These are phyloP conservation scores for Nakazawaea sp. DNA, from an alignment of 805 yeast species.

Conservation along the genomic window DNA sequence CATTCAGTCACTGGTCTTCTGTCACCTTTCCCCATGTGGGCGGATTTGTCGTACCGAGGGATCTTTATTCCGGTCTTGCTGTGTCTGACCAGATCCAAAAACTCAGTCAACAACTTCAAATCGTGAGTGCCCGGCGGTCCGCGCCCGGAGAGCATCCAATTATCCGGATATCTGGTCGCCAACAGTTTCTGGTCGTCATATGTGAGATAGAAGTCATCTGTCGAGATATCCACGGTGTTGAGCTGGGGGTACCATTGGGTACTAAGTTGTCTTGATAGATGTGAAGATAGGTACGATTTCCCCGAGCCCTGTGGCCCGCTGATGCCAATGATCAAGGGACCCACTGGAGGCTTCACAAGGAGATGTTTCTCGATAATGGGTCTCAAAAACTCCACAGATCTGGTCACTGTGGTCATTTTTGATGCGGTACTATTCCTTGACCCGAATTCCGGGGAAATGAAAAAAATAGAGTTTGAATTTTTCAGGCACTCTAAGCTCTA, in stretches of 20 bases:
- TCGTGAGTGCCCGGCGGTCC: conserved; percentile 97
- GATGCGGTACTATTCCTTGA: too few species aligned
- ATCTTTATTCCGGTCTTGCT: conserved; percentile 24
- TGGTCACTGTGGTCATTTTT: conserved; percentile 15
- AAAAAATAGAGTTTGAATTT: too few species aligned
- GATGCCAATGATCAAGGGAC: conserved; percentile 42
- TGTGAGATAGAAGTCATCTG: conserved; percentile 82
- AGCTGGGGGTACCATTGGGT: conserved; percentile 25
- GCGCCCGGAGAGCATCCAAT: conserved; percentile 59
- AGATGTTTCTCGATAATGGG: conserved; percentile 23
- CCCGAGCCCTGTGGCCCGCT: conserved; percentile 83
- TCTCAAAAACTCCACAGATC: conserved; percentile 20
- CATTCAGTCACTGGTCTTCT: conserved; percentile 37
- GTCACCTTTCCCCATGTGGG: conserved; percentile 72
- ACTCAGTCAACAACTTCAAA: conserved; percentile 31
- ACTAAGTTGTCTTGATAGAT: conserved; percentile 28
- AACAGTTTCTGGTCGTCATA: conserved; percentile 51
- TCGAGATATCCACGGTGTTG: conserved; percentile 47
- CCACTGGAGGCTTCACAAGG: background rate
- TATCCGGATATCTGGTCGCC: conserved; percentile 31
- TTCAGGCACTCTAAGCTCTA: too few species aligned
- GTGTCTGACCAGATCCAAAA: conserved; percentile 26
- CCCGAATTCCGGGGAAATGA: too few species aligned
- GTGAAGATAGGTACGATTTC: conserved; percentile 49
- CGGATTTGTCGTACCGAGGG: conserved; percentile 79